Evolutionary conservation across 345 rosid genomes (phyloP).

Genomic region (Dipteronia sinensis): DNA sequence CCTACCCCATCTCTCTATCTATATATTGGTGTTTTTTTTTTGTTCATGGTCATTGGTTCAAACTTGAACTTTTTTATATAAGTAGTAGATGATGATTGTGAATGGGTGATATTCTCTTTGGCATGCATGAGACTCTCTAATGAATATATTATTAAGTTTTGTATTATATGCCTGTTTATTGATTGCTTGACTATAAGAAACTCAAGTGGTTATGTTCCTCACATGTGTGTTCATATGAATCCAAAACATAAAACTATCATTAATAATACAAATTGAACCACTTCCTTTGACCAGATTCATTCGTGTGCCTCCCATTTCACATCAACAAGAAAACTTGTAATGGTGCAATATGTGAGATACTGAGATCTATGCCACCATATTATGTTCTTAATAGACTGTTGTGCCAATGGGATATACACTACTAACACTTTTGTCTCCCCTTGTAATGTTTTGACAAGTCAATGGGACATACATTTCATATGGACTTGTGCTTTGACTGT

Average conservation of each 20-base stretch:
- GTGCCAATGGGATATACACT: no score
- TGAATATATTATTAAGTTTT: not conserved
- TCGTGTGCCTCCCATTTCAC: no score
- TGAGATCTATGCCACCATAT: no score
- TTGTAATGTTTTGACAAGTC: no score
- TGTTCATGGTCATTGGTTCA: slow-evolving; percentile 17
- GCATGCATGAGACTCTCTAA: not conserved
- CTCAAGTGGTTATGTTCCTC: not conserved
- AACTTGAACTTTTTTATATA: slow-evolving; percentile 3
- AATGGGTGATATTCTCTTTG: not conserved
- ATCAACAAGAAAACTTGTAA: no score
- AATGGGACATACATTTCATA: no score
- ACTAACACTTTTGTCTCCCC: no score
- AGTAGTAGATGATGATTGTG: slow-evolving; percentile 9
- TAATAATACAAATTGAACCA: not conserved
- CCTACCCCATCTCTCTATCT: not conserved
- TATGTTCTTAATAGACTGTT: no score
- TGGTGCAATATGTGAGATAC: no score
- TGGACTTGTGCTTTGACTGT: no score
- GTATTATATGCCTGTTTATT: not conserved
- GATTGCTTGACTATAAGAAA: not conserved
- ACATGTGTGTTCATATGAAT: slow-evolving; percentile 23
- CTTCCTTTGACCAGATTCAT: not conserved
- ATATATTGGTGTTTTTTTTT: slow-evolving; percentile 1
- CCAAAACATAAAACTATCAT: slow-evolving; percentile 2